These are phyloP conservation scores for Chiua virens DNA, from an alignment of 768 basidiomycete species.

Conservation along the genomic window DNA sequence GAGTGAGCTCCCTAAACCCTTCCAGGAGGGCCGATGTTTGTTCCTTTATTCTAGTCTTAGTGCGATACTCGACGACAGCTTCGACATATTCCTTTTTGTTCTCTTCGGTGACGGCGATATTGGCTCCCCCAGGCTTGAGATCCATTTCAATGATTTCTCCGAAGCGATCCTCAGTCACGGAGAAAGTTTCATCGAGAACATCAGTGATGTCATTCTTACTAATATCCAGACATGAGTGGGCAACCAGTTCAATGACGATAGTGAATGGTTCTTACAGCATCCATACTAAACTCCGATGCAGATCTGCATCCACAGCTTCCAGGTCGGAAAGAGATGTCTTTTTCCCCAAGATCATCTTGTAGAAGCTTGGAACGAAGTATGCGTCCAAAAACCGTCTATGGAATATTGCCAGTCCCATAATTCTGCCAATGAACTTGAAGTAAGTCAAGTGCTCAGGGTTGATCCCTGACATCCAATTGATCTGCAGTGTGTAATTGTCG, in stretches of 20 bases:
- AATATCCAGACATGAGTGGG: not conserved
- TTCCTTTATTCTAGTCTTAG: slow-evolving; percentile 74
- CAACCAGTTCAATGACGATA: not conserved
- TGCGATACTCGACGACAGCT: slow-evolving; percentile 78
- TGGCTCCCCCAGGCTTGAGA: slow-evolving; percentile 60
- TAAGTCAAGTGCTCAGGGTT: slow-evolving; percentile 79
- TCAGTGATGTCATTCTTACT: slow-evolving; percentile 79
- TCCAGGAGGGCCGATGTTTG: slow-evolving; percentile 87
- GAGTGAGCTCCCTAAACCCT: slow-evolving; percentile 82
- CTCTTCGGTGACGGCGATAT: slow-evolving; percentile 63
- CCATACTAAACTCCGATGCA: slow-evolving; percentile 69
- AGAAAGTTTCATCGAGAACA: slow-evolving; percentile 72
- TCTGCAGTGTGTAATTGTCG: slow-evolving; percentile 80
- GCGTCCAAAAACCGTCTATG: slow-evolving; percentile 78
- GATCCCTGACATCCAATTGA: slow-evolving; percentile 73
- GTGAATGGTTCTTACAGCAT: slow-evolving; percentile 58
- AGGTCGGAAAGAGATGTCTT: slow-evolving; percentile 60
- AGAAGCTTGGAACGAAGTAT: slow-evolving; percentile 78
- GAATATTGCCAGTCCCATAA: slow-evolving; percentile 73
- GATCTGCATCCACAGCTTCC: slow-evolving; percentile 66
- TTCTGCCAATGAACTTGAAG: slow-evolving; percentile 79
- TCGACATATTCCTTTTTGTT: slow-evolving; percentile 83
- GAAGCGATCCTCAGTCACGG: slow-evolving; percentile 70
- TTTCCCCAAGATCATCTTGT: slow-evolving; percentile 74
- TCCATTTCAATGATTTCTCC: slow-evolving; percentile 70